Conservation (phyloP, 2,329 filamentous ascomycete species). For the Metarhizium robertsii region DNA sequence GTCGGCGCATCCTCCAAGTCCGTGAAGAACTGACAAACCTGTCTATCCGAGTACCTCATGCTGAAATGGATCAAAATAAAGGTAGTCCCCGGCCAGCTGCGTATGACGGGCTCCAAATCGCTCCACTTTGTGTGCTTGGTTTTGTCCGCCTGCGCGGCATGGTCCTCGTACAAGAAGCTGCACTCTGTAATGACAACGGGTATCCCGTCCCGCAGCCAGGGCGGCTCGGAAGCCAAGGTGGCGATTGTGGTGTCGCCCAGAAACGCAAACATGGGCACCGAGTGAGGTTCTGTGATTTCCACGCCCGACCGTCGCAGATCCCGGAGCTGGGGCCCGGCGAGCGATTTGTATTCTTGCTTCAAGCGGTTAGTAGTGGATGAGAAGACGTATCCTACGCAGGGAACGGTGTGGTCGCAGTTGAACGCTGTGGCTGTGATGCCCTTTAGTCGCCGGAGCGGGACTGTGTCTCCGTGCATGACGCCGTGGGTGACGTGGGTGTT, state of each 20-base stretch:
- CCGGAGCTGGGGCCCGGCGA: constrained; percentile 27
- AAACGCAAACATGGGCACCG: constrained; percentile 35
- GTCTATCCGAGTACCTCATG: constrained; percentile 31
- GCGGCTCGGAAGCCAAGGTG: constrained; percentile 27
- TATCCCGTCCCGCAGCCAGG: constrained; percentile 29
- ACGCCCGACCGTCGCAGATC: constrained; percentile 26
- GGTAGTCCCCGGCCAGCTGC: constrained; percentile 30
- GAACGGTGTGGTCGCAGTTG: constrained; percentile 36
- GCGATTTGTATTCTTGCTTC: constrained; percentile 25
- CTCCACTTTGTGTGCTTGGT: constrained; percentile 39
- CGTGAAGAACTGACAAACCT: constrained; percentile 31
- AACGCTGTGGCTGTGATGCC: constrained; percentile 32
- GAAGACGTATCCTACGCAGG: constrained; percentile 39
- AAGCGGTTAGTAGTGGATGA: constrained; percentile 27
- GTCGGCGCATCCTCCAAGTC: constrained; percentile 26
- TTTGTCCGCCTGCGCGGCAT: constrained; percentile 31
- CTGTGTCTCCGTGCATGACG: constrained; percentile 23
- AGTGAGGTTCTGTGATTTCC: constrained; percentile 29
- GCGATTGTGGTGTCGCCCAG: constrained; percentile 36
- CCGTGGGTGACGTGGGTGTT: constrained; percentile 31
- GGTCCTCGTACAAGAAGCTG: constrained; percentile 35
- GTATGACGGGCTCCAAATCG: constrained; percentile 34
- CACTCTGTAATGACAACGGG: constrained; percentile 40
- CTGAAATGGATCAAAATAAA: constrained; percentile 41
- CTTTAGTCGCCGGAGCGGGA: constrained; percentile 25